Percentiles rank a stretch among this genome's conserved stretches.
Conservation (phyloP, 352 stramenopile species). For the Globisporangium spiculum region DNA sequence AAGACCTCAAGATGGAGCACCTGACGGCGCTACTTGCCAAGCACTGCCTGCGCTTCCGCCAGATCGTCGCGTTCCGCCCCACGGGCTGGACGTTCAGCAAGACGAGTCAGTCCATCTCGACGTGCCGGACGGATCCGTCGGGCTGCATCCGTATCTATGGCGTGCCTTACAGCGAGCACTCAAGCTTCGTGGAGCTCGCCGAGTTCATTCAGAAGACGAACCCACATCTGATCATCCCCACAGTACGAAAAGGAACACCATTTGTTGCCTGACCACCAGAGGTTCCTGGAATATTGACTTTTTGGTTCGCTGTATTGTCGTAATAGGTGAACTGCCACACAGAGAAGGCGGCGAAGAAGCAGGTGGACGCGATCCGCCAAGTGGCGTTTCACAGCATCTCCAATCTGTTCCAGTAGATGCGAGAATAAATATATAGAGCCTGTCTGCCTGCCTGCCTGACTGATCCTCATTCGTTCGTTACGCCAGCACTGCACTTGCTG, state of each 20-base stretch:
- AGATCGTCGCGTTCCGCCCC: conserved; percentile 93
- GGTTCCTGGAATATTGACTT: background rate
- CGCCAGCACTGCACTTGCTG: background rate
- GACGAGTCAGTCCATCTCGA: conserved; percentile 53
- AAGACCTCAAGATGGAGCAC: conserved; percentile 92
- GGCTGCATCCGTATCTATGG: conserved; percentile 90
- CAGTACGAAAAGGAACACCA: conserved; percentile 38
- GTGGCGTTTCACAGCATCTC: conserved; percentile 62
- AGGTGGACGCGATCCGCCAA: conserved; percentile 64
- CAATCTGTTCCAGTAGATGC: conserved; percentile 32
- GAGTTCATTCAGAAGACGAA: conserved; percentile 90
- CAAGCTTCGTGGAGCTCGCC: conserved; percentile 93
- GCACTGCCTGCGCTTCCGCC: conserved; percentile 63
- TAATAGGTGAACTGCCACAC: conserved; percentile 69
- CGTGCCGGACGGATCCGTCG: conserved; percentile 71
- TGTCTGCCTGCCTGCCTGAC: background rate
- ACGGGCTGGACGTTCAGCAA: conserved; percentile 90
- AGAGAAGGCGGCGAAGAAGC: conserved; percentile 61
- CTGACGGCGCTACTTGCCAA: conserved; percentile 58
- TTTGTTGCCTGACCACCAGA: too few relatives aligned
- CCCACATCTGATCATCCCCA: conserved; percentile 90
- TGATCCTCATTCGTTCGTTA: background rate
- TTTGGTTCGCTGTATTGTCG: background rate
- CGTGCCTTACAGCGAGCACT: conserved; percentile 97
- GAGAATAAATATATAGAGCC: background rate